Evolutionary conservation across 202 grass and related monocot genomes (phyloP).

Genomic region (Carex sylvatica): DNA sequence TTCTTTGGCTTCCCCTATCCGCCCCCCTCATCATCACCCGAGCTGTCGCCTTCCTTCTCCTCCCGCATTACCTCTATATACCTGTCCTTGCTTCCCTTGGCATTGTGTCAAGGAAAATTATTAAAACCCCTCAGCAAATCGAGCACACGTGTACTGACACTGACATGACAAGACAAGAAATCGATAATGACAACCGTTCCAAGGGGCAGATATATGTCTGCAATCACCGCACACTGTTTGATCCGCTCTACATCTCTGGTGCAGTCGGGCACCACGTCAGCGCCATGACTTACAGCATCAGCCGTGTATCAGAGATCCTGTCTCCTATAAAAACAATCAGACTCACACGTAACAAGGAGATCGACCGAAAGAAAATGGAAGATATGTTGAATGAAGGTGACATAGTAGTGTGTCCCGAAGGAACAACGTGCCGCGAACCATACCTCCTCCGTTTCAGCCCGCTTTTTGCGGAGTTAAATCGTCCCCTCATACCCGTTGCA

Average conservation of each 20-base stretch:
- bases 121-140: constrained; percentile 2
- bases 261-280: constrained; percentile 35
- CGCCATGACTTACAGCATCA: constrained; percentile 67
- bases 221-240: constrained; percentile 86
- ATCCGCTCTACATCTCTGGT: constrained; percentile 56
- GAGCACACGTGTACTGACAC: background rate
- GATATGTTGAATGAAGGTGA: constrained; percentile 28
- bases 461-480: constrained; percentile 57
- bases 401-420: constrained; percentile 73
- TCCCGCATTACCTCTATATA: constrained; percentile 51
- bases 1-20: constrained; percentile 65
- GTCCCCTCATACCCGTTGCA: constrained; percentile 43
- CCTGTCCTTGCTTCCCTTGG: constrained; percentile 54
- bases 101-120: constrained; percentile 39
- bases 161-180: background rate
- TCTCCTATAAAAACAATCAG: constrained; percentile 71
- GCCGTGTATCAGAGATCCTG: constrained; percentile 63
- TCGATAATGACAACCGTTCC: background rate
- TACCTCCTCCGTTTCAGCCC: constrained; percentile 76
- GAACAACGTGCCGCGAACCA: constrained; percentile 65
- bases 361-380: constrained; percentile 54
- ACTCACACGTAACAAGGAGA: constrained; percentile 56
- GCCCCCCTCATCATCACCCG: constrained; percentile 38
- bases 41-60: constrained; percentile 30
- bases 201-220: constrained; percentile 47